Evolutionary conservation across 768 basidiomycete species (phyloP), one percentile per base, ranked within the genome.

Genomic region (Cytidiella melzeri): DNA sequence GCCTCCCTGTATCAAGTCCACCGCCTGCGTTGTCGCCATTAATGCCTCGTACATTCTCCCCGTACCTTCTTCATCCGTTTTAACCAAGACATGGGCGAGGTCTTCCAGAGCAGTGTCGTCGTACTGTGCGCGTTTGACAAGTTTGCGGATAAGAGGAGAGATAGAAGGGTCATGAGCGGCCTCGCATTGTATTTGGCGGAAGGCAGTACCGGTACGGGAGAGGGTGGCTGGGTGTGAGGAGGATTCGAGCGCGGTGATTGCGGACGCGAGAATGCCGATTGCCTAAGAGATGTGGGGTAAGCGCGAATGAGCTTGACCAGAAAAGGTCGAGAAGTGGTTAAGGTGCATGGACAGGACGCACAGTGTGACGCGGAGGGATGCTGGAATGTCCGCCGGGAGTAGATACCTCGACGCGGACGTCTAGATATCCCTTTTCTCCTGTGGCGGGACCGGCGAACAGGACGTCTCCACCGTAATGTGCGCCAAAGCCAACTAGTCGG

Each of bases 201-300:
- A 88, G 34, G 79, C 62, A 1, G 86, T 79, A 20, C 81, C 77
- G 34, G 72, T 64, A 44, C 80, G 75, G 11, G 68, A 72, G 43
- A 91, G 69, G 41, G 72, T 64, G 3, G 70, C 64, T 28, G 70
- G 54, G 50, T 73, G 77, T 0, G 89, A 86, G 61, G 89, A 70
- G 7, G 69, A 61, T 63, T 95, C 92, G 39, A 84, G 74, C 27
- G 79, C 69, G 5, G 82, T 79, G 23, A 95, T 72, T 10, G 89
- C 64, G 1, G 78, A 69, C 3, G 92, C 74, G 38, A 94, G 78
- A 45, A 92, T 83, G 10, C 92, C 91, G 49, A 95, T 91, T 49
- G 81, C 47, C 58, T 58, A 39, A 5, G n/a, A 9, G n/a, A n/a
- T n/a, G n/a, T n/a, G n/a, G n/a, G n/a, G n/a, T n/a, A n/a, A n/a